Evolutionary conservation across 768 basidiomycete genomes (phyloP).

Genomic region (Fomitopsis serialis): DNA sequence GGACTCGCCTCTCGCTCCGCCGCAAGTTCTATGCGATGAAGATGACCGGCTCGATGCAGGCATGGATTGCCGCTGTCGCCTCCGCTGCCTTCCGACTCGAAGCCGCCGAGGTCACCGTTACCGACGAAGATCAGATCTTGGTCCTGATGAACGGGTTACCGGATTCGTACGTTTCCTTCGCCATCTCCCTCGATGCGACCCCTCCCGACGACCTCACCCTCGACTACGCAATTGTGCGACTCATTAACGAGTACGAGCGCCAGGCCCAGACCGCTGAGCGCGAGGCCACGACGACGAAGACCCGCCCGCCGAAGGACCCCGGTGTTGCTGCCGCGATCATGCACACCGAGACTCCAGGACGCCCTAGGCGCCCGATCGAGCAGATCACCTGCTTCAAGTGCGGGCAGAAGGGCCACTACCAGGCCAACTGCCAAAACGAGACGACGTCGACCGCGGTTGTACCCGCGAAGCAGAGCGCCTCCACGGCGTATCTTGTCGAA

Average conservation of each 20-base stretch:
- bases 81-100: conserved; percentile 13
- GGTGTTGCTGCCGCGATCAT: background rate
- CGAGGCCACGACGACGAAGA: background rate
- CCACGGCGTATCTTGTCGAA: no score
- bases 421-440: background rate
- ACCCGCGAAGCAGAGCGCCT: no score
- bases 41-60: conserved; percentile 19
- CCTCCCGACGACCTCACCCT: conserved; percentile 20
- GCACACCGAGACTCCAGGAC: conserved; percentile 4
- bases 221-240: conserved; percentile 20
- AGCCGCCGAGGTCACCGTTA: conserved; percentile 14
- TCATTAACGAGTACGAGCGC: conserved; percentile 29
- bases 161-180: conserved; percentile 21
- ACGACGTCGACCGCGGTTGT: no score
- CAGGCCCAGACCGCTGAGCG: background rate
- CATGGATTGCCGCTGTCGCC: conserved; percentile 22
- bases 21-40: conserved; percentile 16
- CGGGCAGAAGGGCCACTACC: conserved; percentile 15
- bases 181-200: conserved; percentile 26
- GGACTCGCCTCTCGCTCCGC: conserved; percentile 15
- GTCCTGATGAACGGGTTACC: conserved; percentile 22
- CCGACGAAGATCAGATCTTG: conserved; percentile 25
- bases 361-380: conserved; percentile 5
- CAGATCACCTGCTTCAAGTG: conserved; percentile 24
- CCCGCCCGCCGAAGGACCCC: background rate